Percentiles rank a stretch among this genome's conserved stretches.
These are phyloP conservation scores for Beta macrorhiza DNA, from an alignment of 179 eudicot species.

Conservation along the genomic window DNA sequence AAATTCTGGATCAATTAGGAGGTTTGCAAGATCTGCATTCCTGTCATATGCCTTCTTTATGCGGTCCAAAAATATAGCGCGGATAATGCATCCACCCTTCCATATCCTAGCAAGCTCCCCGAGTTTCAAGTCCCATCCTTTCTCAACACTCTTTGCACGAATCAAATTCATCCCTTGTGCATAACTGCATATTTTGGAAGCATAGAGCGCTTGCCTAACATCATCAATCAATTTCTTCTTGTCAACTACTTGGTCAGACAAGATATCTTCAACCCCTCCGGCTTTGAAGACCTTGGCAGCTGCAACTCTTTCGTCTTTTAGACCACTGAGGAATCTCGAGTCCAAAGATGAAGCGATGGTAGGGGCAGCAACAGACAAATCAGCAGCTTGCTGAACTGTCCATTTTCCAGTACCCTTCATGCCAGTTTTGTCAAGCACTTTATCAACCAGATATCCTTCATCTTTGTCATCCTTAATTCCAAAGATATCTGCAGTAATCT, in stretches of 20 bases:
- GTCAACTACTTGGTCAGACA: conserved; percentile 56
- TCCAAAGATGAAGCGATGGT: conserved; percentile 85
- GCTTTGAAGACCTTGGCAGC: conserved; percentile 75
- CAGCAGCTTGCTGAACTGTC: conserved; percentile 98
- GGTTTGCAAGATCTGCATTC: conserved; percentile 69
- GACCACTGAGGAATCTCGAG: conserved; percentile 81
- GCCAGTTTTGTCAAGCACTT: conserved; percentile 87
- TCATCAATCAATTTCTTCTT: conserved; percentile 74
- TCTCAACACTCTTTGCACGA: conserved; percentile 71
- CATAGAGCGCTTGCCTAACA: conserved; percentile 81
- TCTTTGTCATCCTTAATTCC: conserved; percentile 76
- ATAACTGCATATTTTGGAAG: conserved; percentile 83
- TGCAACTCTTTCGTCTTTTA: conserved; percentile 80
- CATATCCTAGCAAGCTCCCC: conserved; percentile 93
- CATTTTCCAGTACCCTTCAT: conserved; percentile 94
- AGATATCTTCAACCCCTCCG: conserved; percentile 48
- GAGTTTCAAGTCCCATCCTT: conserved; percentile 77
- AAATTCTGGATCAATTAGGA: conserved; percentile 79
- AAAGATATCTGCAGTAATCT: conserved; percentile 87
- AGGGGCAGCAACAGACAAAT: conserved; percentile 78
- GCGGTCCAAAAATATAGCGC: conserved; percentile 87
- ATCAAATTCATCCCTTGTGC: conserved; percentile 95
- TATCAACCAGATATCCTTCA: conserved; percentile 77
- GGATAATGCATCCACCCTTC: conserved; percentile 93
- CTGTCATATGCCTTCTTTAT: conserved; percentile 90